Percentiles rank a stretch among this genome's conserved stretches.
phyloP scores from a whole-genome alignment of 2,329 filamentous ascomycete species.

The Colletotrichum sp. region DNA sequence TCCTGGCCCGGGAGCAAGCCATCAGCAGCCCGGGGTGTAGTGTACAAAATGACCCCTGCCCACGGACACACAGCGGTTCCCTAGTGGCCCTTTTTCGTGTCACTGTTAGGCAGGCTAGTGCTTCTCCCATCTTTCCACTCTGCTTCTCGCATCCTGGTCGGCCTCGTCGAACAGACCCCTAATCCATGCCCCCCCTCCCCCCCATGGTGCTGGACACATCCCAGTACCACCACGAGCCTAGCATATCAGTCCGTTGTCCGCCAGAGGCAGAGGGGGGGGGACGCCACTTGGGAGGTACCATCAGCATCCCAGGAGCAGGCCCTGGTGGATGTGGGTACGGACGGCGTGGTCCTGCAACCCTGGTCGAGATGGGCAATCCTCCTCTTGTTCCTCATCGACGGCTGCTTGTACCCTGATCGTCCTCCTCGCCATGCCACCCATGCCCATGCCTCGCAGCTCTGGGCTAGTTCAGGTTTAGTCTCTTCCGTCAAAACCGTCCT shows the following conservation, averaged over 20 bases:
- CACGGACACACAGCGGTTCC: conserved; percentile 18
- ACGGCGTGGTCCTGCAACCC: conserved; percentile 18
- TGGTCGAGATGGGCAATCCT: conserved; percentile 18
- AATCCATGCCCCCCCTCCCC: conserved; percentile 32
- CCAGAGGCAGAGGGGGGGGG: conserved; percentile 6
- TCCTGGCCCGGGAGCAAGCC: conserved; percentile 32
- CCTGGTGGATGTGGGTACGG: conserved; percentile 17
- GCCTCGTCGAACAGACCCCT: conserved; percentile 28
- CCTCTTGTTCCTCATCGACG: conserved; percentile 15
- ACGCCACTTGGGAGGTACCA: conserved; percentile 16
- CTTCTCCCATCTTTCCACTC: conserved; percentile 36
- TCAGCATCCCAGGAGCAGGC: conserved; percentile 25
- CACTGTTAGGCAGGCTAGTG: conserved; percentile 25
- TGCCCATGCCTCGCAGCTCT: conserved; percentile 41
- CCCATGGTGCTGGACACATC: conserved; percentile 7
- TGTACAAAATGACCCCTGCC: conserved; percentile 26
- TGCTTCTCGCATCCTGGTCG: conserved; percentile 22
- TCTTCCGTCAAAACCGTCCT: conserved; percentile 36
- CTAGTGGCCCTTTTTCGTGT: conserved; percentile 29
- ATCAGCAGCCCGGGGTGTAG: conserved; percentile 13
- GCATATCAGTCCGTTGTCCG: conserved; percentile 21
- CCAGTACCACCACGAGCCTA: conserved; percentile 20
- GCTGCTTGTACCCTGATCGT: conserved; percentile 29
- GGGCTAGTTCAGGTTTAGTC: conserved; percentile 43
- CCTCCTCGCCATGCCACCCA: conserved; percentile 36